Percentiles rank a stretch among this genome's conserved stretches.
Evolutionary conservation across 371 early-diverging fungal genomes (phyloP).

Genomic region (Gilbertella persicaria): DNA sequence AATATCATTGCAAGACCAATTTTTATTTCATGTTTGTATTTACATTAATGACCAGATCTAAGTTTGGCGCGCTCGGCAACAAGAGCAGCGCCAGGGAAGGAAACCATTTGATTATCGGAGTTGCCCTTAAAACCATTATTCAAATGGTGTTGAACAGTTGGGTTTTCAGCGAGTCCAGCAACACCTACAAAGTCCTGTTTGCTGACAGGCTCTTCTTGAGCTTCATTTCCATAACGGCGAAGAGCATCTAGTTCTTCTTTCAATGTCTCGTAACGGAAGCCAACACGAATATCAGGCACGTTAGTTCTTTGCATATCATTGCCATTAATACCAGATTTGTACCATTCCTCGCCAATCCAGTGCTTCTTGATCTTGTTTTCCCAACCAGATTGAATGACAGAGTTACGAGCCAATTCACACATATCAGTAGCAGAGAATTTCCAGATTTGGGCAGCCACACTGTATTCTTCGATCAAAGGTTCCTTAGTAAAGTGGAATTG

Average conservation of each 20-base stretch:
- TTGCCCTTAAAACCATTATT: conserved; percentile 11
- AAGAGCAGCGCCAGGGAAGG: conserved; percentile 33
- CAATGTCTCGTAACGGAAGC: conserved; percentile 85
- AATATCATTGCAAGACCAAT: too few species aligned
- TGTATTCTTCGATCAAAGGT: conserved; percentile 98
- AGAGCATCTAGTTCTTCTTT: conserved; percentile 77
- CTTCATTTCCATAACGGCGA: conserved; percentile 34
- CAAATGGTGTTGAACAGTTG: conserved; percentile 26
- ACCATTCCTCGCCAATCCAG: conserved; percentile 90
- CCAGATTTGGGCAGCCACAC: conserved; percentile 99
- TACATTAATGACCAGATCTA: conserved; percentile 81
- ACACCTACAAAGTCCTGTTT: conserved; percentile 33
- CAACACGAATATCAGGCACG: conserved; percentile 91
- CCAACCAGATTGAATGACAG: conserved; percentile 94
- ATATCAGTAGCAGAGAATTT: conserved; percentile 93
- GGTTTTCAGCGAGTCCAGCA: conserved; percentile 23
- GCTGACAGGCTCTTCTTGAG: not conserved
- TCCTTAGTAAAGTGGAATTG: conserved; percentile 99
- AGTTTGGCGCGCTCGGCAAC: conserved; percentile 35
- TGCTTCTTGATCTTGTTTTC: conserved; percentile 88
- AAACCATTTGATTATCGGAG: conserved; percentile 1
- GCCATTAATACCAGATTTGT: conserved; percentile 78
- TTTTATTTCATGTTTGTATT: conserved; percentile 57
- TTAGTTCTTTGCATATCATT: conserved; percentile 96
- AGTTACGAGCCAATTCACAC: conserved; percentile 97